Percentiles rank a stretch among this genome's conserved stretches.
Conservation (phyloP, 202 grass and related monocot species). For the Digitaria exilis region DNA sequence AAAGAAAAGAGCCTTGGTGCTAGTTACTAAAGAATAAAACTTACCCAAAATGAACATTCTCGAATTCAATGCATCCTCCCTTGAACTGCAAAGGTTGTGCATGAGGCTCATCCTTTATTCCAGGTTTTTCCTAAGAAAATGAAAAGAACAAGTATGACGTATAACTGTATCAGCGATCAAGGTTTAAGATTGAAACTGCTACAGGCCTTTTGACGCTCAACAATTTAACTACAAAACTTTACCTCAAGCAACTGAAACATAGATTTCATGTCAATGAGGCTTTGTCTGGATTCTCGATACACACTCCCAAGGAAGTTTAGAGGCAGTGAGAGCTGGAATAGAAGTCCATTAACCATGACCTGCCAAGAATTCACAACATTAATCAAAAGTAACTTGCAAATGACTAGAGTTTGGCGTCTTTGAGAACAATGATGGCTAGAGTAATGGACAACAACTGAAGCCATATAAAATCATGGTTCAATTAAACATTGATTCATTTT, state of each 20-base stretch:
- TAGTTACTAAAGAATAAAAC: slow-evolving; percentile 30
- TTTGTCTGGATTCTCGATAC: slow-evolving; percentile 98
- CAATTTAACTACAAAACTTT: slow-evolving; percentile 26
- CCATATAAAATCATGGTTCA: slow-evolving; percentile 20
- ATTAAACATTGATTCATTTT: slow-evolving; percentile 5
- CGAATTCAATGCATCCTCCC: slow-evolving; percentile 91
- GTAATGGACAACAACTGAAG: slow-evolving; percentile 28
- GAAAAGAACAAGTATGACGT: slow-evolving; percentile 31
- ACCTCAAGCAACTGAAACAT: slow-evolving; percentile 99
- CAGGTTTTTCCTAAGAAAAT: slow-evolving; percentile 87
- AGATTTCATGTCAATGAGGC: slow-evolving; percentile 96
- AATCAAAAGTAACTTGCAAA: slow-evolving; percentile 33
- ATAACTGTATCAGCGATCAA: slow-evolving; percentile 20
- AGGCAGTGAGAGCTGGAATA: slow-evolving; percentile 95
- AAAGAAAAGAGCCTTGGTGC: slow-evolving; percentile 17
- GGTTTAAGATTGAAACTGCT: slow-evolving; percentile 48
- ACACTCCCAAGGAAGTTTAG: slow-evolving; percentile 99
- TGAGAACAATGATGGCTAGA: slow-evolving; percentile 17
- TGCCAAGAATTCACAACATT: slow-evolving; percentile 49
- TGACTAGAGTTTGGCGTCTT: not conserved
- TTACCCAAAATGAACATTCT: slow-evolving; percentile 96
- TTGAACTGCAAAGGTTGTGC: slow-evolving; percentile 81
- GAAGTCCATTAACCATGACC: slow-evolving; percentile 99
- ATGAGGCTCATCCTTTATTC: slow-evolving; percentile 70
- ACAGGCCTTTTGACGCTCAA: slow-evolving; percentile 10